A percentile compares a stretch with the other conserved stretches of the same genome.
These are phyloP conservation scores for Coniferiporia weirii DNA, from an alignment of 1,284 basidiomycete genomes.

Conservation along the genomic window DNA sequence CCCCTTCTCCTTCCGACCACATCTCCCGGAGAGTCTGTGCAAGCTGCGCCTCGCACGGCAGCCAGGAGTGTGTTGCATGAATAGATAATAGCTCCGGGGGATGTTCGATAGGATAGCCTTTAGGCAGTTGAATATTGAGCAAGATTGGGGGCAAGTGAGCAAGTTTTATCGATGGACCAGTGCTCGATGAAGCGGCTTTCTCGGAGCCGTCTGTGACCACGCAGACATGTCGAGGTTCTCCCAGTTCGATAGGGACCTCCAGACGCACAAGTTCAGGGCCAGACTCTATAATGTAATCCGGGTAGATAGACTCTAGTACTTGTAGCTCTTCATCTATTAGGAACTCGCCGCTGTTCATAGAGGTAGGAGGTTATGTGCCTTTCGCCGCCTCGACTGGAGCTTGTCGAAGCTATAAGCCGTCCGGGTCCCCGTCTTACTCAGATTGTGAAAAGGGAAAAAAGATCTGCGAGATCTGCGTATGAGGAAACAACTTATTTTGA, in stretches of 20 bases:
- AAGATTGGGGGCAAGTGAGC: slow-evolving; percentile 58
- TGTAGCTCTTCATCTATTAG: slow-evolving; percentile 10
- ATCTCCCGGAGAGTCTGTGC: slow-evolving; percentile 39
- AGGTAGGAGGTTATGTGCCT: background rate
- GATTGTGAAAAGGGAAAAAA: background rate
- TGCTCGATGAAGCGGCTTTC: slow-evolving; percentile 4
- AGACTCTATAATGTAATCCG: slow-evolving; percentile 49
- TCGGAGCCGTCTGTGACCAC: slow-evolving; percentile 30
- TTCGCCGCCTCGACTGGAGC: background rate
- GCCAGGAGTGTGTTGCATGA: slow-evolving; percentile 56
- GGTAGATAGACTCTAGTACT: slow-evolving; percentile 60
- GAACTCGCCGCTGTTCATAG: slow-evolving; percentile 1
- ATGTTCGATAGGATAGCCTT: slow-evolving; percentile 46
- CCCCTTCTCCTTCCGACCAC: slow-evolving; percentile 56
- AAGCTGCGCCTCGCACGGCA: slow-evolving; percentile 37
- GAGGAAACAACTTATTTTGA: background rate
- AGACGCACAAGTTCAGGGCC: slow-evolving; percentile 41
- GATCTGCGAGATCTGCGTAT: background rate
- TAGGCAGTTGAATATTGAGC: slow-evolving; percentile 50
- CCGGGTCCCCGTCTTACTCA: background rate
- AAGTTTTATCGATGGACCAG: slow-evolving; percentile 23
- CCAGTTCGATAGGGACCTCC: slow-evolving; percentile 60
- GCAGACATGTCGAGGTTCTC: slow-evolving; percentile 33
- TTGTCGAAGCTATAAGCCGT: no score
- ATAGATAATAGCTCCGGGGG: slow-evolving; percentile 54